A percentile compares a stretch with the other conserved stretches of the same genome.
Conservation (phyloP, 371 early-diverging fungal genomes). For the Syncephalastrum racemosum region DNA sequence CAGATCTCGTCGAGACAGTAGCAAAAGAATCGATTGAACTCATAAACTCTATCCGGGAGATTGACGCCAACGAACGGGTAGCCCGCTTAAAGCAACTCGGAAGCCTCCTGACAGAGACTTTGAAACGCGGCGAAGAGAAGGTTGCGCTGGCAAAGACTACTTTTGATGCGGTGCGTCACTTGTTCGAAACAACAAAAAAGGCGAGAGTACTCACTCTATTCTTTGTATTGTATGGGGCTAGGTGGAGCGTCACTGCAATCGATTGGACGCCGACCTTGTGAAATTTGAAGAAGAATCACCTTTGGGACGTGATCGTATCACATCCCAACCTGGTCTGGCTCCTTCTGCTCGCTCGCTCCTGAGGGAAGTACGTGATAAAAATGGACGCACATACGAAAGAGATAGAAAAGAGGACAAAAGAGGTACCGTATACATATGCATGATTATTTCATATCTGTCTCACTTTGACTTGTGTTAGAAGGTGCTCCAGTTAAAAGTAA, state of each 20-base stretch:
- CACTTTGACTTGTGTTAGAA: background rate
- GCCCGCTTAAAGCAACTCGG: slow-evolving; percentile 62
- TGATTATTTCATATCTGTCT: slow-evolving; percentile 2
- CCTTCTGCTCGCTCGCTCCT: slow-evolving; percentile 37
- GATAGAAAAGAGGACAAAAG: slow-evolving; percentile 38
- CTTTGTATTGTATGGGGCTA: too few relatives aligned
- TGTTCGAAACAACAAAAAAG: background rate
- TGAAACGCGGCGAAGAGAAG: slow-evolving; percentile 90
- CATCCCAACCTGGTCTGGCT: slow-evolving; percentile 36
- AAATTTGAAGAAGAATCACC: slow-evolving; percentile 46
- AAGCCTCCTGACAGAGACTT: slow-evolving; percentile 62
- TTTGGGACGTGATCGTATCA: slow-evolving; percentile 34
- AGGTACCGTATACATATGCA: slow-evolving; percentile 23
- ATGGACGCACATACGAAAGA: slow-evolving; percentile 26
- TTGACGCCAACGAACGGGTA: slow-evolving; percentile 57
- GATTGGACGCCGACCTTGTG: slow-evolving; percentile 46
- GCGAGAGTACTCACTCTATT: too few relatives aligned
- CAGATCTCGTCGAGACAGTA: slow-evolving; percentile 64
- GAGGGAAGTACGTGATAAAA: slow-evolving; percentile 34
- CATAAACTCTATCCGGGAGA: slow-evolving; percentile 48
- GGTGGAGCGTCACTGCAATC: slow-evolving; percentile 49
- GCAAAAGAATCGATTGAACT: slow-evolving; percentile 59
- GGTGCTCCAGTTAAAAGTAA: slow-evolving; percentile 7
- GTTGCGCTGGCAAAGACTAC: slow-evolving; percentile 89
- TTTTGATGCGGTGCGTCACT: slow-evolving; percentile 74